Percentiles rank a stretch among this genome's conserved stretches.
Conservation (phyloP, 257 asterid species). For the Paulownia fortunei region DNA sequence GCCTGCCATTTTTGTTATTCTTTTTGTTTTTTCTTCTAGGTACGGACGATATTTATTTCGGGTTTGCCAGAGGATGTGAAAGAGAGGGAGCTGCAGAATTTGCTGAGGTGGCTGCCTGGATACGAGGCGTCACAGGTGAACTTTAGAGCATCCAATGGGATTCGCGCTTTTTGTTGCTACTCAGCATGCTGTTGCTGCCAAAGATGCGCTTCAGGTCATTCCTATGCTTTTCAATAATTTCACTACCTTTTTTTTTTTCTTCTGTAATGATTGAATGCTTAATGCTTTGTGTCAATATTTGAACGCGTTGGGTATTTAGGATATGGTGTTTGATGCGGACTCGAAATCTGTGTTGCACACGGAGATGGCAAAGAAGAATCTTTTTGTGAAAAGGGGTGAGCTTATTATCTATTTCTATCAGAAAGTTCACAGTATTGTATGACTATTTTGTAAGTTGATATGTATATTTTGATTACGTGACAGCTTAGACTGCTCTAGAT, state of each 20-base stretch:
- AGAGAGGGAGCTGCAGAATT: conserved; percentile 93
- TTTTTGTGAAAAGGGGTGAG: conserved; percentile 96
- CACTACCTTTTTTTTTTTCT: not conserved
- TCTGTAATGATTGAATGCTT: not conserved
- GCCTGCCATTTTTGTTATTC: not conserved
- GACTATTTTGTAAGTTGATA: not conserved
- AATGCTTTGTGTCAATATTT: not conserved
- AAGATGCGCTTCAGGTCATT: conserved; percentile 88
- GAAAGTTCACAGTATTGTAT: not conserved
- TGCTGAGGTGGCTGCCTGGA: conserved; percentile 96
- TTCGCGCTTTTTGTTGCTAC: conserved; percentile 86
- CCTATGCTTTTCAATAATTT: not conserved
- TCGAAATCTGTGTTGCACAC: conserved; percentile 87
- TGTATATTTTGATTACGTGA: not conserved
- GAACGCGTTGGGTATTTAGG: conserved; percentile 60
- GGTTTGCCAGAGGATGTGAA: conserved; percentile 91
- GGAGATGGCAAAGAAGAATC: conserved; percentile 99
- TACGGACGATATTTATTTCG: conserved; percentile 86
- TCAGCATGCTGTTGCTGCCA: conserved; percentile 89
- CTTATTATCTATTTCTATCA: not conserved
- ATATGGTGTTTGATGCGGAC: conserved; percentile 88
- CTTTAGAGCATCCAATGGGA: conserved; percentile 96
- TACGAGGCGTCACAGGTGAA: conserved; percentile 99
- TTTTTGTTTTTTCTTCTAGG: not conserved
- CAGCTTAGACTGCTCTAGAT: not conserved